Percentiles rank a stretch among this genome's conserved stretches.
Conservation (phyloP, 1,284 basidiomycete genomes). For the Irpex sp. region DNA sequence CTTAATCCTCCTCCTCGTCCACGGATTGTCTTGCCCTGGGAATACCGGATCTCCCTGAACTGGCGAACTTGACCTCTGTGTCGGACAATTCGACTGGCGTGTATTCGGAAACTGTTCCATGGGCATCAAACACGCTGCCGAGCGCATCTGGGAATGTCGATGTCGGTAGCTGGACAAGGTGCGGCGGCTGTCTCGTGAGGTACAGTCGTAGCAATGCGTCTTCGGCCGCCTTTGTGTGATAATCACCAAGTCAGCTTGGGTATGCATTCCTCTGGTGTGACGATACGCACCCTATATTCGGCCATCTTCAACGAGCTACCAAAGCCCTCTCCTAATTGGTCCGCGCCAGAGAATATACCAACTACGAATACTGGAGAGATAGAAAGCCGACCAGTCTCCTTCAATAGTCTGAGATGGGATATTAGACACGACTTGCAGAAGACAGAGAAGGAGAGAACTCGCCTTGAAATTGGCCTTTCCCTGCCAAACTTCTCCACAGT, state of each 20-base stretch:
- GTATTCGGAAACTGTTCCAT: slow-evolving; percentile 40
- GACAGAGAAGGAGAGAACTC: background rate
- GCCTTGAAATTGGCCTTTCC: slow-evolving; percentile 75
- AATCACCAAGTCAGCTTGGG: background rate
- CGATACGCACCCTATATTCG: slow-evolving; percentile 75
- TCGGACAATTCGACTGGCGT: slow-evolving; percentile 51
- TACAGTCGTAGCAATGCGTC: slow-evolving; percentile 81
- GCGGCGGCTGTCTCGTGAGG: slow-evolving; percentile 69
- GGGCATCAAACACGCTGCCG: slow-evolving; percentile 43
- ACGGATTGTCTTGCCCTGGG: slow-evolving; percentile 20
- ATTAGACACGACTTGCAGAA: background rate
- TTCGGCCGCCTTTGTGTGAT: slow-evolving; percentile 65
- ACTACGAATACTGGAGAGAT: slow-evolving; percentile 92
- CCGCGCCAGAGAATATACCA: slow-evolving; percentile 86
- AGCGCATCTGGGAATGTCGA: slow-evolving; percentile 57
- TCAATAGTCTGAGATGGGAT: slow-evolving; percentile 60
- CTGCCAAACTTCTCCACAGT: slow-evolving; percentile 78
- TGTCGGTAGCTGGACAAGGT: slow-evolving; percentile 64
- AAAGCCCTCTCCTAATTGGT: slow-evolving; percentile 93
- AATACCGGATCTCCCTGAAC: slow-evolving; percentile 44
- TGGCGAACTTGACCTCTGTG: slow-evolving; percentile 66
- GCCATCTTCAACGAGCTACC: slow-evolving; percentile 95
- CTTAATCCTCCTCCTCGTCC: slow-evolving; percentile 14
- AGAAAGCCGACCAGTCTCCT: slow-evolving; percentile 88
- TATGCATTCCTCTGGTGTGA: slow-evolving; percentile 3